A percentile compares a stretch with the other conserved stretches of the same genome.
These are phyloP conservation scores for Lathyrus sativus DNA, from an alignment of 306 rosid species.

Conservation along the genomic window DNA sequence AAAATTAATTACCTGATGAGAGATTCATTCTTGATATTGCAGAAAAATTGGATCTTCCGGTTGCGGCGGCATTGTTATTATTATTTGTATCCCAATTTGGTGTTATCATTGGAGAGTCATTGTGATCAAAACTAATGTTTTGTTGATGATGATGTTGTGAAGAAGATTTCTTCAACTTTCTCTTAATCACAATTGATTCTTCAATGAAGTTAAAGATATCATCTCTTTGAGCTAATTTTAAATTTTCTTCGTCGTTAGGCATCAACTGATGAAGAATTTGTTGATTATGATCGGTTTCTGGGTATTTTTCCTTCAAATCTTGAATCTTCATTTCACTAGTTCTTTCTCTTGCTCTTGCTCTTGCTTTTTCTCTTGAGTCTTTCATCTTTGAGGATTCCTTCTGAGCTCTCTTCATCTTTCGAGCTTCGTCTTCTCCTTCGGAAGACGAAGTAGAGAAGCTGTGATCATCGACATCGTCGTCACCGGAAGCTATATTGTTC, in stretches of 20 bases:
- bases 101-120: constrained; percentile 46
- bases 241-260: constrained; percentile 28
- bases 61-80: not conserved
- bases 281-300: constrained; percentile 36
- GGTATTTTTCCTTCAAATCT: constrained; percentile 44
- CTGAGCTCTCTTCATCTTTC: constrained; percentile 26
- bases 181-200: constrained; percentile 49
- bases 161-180: constrained; percentile 50
- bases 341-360: constrained; percentile 77
- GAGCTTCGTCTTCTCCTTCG: constrained; percentile 3
- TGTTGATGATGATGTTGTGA: constrained; percentile 41
- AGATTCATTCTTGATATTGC: constrained; percentile 48
- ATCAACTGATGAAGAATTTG: constrained; percentile 49
- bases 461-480: not conserved
- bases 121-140: constrained; percentile 24
- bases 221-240: constrained; percentile 28
- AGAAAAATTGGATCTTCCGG: constrained; percentile 40
- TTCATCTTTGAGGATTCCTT: constrained; percentile 37
- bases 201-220: constrained; percentile 38
- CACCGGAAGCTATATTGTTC: not conserved
- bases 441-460: constrained; percentile 41
- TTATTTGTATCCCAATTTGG: constrained; percentile 65
- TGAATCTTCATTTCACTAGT: constrained; percentile 38
- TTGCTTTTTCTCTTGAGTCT: constrained; percentile 64
- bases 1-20: constrained; percentile 38